Evolutionary conservation across 2,329 filamentous ascomycete genomes (phyloP).

Genomic region (Herpotrichia juniperi): DNA sequence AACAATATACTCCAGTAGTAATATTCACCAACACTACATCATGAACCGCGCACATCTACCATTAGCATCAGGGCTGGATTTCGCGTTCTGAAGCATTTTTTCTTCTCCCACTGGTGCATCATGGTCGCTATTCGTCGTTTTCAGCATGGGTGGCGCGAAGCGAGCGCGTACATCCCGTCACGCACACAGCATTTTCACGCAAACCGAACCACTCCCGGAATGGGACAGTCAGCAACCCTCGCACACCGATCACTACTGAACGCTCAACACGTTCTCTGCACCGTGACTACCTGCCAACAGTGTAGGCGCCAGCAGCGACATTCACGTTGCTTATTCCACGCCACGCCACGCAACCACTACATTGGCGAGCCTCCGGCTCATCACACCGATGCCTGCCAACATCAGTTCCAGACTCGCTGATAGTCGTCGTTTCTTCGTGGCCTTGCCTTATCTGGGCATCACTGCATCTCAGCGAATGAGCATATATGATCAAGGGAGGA

Average conservation of each 20-base stretch:
- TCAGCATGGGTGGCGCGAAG: conserved; percentile 1
- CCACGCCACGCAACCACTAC: conserved; percentile 5
- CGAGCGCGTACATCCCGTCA: conserved; percentile 1
- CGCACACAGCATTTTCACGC: not conserved
- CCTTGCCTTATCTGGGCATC: too few relatives aligned
- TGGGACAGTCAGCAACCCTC: not conserved
- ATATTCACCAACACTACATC: conserved; percentile 19
- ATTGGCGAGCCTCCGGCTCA: not conserved
- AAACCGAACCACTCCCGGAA: not conserved
- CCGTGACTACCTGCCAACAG: conserved; percentile 1
- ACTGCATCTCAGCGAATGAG: not conserved
- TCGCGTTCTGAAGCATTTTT: not conserved
- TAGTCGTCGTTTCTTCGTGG: not conserved
- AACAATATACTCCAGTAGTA: conserved; percentile 22
- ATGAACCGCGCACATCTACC: conserved; percentile 16
- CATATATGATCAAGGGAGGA: not conserved
- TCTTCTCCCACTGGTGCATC: not conserved
- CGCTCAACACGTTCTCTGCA: not conserved
- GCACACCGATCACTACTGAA: not conserved
- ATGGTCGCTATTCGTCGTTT: not conserved
- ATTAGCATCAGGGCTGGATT: conserved; percentile 13
- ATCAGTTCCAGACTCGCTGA: not conserved
- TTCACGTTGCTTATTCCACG: not conserved
- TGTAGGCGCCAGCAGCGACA: not conserved
- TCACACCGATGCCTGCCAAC: not conserved